Base-by-base conservation (phyloP, 495 filamentous ascomycete genomes). In the Aspergillus homomorphus region DNA sequence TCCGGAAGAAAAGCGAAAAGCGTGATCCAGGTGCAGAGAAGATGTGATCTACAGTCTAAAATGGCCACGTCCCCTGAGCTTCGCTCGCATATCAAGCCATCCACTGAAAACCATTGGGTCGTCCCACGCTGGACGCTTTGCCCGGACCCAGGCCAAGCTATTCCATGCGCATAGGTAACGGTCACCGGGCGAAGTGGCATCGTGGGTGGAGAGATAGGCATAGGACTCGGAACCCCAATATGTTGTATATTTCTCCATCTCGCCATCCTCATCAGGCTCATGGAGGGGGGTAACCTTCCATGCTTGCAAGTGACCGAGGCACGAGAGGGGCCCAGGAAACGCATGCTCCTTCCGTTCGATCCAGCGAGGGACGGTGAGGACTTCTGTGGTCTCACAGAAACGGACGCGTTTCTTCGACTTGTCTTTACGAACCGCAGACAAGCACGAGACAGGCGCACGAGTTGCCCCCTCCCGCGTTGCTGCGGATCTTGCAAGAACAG, bases 241-340 rank as follows among this genome's bases (percentile, higher is more conserved):
- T 24, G 64, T 62, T n/a, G 43, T 61, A 41, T 67, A 67, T 56
- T 67, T 67, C 41, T 61, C 57, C 16, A 43, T 45, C 16, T 67
- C 62, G 1, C 67, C 67, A 44, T 66, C 62, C 41, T 63, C 62
- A 57, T 69, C 53, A 7, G 64, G 64, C 44, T 60, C 54, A 30
- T 16, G 20, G 21, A 69, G 56, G 41, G 64, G 53, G 6, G 52
- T 60, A 24, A 65, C 60, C 8, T 49, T 57, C 67, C 64, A 69
- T 16, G 62, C 64, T 50, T 65, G 60, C 38, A 69, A 45, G 50
- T 61, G 54, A 15, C 67, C 64, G 21, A 67, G 26, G 50, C 24
- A 43, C 43, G 51, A 52, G n/a, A 53, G 44, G 22, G 64, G 64
- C 30, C 50, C 60, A 46, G n/a, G 28, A 49, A 56, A 69, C 12